phyloP scores from a whole-genome alignment of 2,329 filamentous ascomycete genomes.

The Penicillium aurantiogriseum region DNA sequence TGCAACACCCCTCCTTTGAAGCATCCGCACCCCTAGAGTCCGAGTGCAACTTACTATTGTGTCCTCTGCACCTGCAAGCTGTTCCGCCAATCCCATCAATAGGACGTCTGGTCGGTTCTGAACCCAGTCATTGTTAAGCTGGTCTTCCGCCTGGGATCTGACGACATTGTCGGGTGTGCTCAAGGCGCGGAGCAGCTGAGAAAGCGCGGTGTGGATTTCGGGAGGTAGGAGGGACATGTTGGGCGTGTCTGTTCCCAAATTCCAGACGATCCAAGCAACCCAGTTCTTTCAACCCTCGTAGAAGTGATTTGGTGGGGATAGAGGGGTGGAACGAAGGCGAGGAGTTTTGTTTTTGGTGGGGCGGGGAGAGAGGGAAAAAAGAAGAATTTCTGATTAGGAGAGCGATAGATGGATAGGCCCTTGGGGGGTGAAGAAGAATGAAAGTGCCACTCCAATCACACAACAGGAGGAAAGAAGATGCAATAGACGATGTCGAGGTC shows the following conservation, averaged over 20 bases:
- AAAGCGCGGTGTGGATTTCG: slow-evolving; percentile 80
- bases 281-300: slow-evolving; percentile 19
- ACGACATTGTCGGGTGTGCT: slow-evolving; percentile 85
- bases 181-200: slow-evolving; percentile 81
- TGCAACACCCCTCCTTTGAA: neutral
- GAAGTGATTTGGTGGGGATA: slow-evolving; percentile 16
- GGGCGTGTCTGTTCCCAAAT: slow-evolving; percentile 31
- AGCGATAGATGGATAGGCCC: slow-evolving; percentile 22
- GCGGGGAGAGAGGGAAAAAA: slow-evolving; percentile 30
- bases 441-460: neutral
- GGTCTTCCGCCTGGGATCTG: slow-evolving; percentile 83
- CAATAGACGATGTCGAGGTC: neutral
- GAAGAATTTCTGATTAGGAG: slow-evolving; percentile 27
- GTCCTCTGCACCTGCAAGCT: slow-evolving; percentile 76
- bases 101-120: slow-evolving; percentile 76
- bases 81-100: slow-evolving; percentile 90
- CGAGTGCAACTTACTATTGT: slow-evolving; percentile 59
- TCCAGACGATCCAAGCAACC: slow-evolving; percentile 27
- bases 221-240: slow-evolving; percentile 81
- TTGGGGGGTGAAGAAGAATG: neutral
- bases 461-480: slow-evolving; percentile 7
- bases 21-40: slow-evolving; percentile 3
- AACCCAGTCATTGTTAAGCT: slow-evolving; percentile 89
- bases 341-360: slow-evolving; percentile 34
- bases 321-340: slow-evolving; percentile 19